These are phyloP conservation scores for Canavalia ensiformis DNA, from an alignment of 306 rosid genomes.

Conservation along the genomic window DNA sequence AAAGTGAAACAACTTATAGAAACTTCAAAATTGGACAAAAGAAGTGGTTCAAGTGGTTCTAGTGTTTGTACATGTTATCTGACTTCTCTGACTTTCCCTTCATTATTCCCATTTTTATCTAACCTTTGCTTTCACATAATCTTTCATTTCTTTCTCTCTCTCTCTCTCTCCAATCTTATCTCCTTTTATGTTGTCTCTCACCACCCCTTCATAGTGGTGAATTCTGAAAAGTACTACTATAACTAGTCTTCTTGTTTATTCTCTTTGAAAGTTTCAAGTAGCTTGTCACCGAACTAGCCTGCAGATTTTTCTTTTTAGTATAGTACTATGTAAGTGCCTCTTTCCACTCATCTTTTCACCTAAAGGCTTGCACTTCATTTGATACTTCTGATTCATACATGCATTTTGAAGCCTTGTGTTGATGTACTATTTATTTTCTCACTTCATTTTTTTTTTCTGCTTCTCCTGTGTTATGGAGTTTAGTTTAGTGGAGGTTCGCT, in stretches of 20 bases:
- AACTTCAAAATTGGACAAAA: conserved; percentile 54
- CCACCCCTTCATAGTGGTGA: conserved; percentile 38
- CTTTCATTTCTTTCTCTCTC: conserved; percentile 9
- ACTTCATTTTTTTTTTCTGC: not conserved
- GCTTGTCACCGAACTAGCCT: conserved; percentile 34
- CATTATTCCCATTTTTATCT: conserved; percentile 48
- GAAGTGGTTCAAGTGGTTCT: conserved; percentile 56
- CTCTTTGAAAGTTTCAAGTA: conserved; percentile 35
- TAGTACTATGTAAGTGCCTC: conserved; percentile 57
- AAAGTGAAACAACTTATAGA: conserved; percentile 3
- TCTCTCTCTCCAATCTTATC: conserved; percentile 53
- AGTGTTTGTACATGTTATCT: conserved; percentile 46
- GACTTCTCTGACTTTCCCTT: conserved; percentile 56
- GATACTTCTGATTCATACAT: not conserved
- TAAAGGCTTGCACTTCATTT: conserved; percentile 22
- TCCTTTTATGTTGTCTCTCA: conserved; percentile 42
- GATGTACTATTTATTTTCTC: not conserved
- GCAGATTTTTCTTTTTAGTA: conserved; percentile 45
- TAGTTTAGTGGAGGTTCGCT: conserved; percentile 7
- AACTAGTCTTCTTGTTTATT: conserved; percentile 24
- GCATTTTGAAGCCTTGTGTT: conserved; percentile 44
- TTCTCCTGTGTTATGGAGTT: not conserved
- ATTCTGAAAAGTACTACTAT: conserved; percentile 25
- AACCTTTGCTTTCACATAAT: conserved; percentile 47
- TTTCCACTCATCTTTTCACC: conserved; percentile 37